Conservation (phyloP, 345 rosid species). For the Leavenworthia alabamica region DNA sequence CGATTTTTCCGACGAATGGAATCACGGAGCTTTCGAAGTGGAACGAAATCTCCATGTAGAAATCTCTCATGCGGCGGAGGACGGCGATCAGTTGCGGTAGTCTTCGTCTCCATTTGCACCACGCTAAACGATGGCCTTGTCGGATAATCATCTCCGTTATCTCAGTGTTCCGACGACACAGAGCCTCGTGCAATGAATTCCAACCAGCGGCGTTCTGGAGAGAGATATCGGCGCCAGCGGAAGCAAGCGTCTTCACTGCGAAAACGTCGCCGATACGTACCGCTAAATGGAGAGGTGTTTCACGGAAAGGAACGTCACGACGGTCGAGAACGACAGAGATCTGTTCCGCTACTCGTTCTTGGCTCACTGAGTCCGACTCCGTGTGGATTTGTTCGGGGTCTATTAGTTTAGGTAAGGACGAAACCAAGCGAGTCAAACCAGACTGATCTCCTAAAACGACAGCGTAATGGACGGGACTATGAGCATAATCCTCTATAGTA, state of each 20-base stretch:
- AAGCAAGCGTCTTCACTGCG: slow-evolving; percentile 43
- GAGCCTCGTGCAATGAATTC: slow-evolving; percentile 70
- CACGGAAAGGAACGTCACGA: slow-evolving; percentile 72
- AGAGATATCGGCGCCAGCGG: slow-evolving; percentile 70
- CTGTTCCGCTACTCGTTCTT: slow-evolving; percentile 56
- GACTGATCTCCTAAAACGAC: slow-evolving; percentile 64
- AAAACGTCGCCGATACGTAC: slow-evolving; percentile 57
- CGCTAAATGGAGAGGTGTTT: slow-evolving; percentile 88
- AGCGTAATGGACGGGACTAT: slow-evolving; percentile 79
- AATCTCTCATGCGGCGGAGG: slow-evolving; percentile 78
- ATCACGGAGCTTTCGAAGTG: slow-evolving; percentile 91
- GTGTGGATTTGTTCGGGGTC: slow-evolving; percentile 56
- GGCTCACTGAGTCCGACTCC: slow-evolving; percentile 59
- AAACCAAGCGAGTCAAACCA: slow-evolving; percentile 48
- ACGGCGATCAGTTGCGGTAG: slow-evolving; percentile 65
- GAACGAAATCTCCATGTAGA: slow-evolving; percentile 89
- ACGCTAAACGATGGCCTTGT: slow-evolving; percentile 56
- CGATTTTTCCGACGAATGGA: slow-evolving; percentile 78
- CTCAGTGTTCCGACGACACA: slow-evolving; percentile 55
- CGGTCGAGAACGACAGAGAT: slow-evolving; percentile 73
- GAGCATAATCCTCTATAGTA: slow-evolving; percentile 59
- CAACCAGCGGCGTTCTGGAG: slow-evolving; percentile 82
- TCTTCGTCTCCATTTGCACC: slow-evolving; percentile 91
- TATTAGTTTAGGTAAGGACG: slow-evolving; percentile 57
- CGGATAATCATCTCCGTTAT: slow-evolving; percentile 45